Percentiles rank a stretch among this genome's conserved stretches.
Conservation (phyloP, 768 basidiomycete genomes). For the Melanogaster broomeanus region DNA sequence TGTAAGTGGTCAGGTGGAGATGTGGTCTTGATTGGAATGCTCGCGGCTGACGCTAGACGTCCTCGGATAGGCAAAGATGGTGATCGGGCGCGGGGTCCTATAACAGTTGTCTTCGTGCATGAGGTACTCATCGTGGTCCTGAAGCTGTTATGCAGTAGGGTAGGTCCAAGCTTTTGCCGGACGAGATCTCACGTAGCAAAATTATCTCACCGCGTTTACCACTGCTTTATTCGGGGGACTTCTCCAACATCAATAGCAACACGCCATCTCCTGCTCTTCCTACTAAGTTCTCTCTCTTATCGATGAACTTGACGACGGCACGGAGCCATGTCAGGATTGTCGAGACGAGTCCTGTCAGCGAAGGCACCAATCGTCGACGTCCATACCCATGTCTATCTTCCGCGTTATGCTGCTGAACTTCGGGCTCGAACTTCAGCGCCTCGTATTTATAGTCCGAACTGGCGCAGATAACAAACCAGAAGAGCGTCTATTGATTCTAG, state of each 20-base stretch:
- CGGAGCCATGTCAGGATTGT: conserved; percentile 25
- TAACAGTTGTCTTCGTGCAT: not conserved
- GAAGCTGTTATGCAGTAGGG: conserved; percentile 8
- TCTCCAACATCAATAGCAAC: conserved; percentile 10
- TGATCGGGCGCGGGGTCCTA: conserved; percentile 3
- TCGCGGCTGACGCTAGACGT: not conserved
- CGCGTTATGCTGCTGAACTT: conserved; percentile 72
- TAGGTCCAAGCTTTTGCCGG: conserved; percentile 10
- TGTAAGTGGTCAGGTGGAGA: not conserved
- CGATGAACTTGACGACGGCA: conserved; percentile 30
- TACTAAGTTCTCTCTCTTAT: conserved; percentile 16
- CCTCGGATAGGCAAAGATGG: conserved; percentile 3
- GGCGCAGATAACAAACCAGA: conserved; percentile 48
- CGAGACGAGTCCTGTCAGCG: conserved; percentile 16
- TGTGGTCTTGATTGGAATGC: not conserved
- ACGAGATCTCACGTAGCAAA: conserved; percentile 11
- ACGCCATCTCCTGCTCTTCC: conserved; percentile 8
- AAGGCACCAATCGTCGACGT: conserved; percentile 66
- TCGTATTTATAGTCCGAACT: conserved; percentile 56
- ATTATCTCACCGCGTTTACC: conserved; percentile 17
- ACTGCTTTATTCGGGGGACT: conserved; percentile 1
- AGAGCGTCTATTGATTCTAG: conserved; percentile 75
- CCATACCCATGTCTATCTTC: conserved; percentile 86
- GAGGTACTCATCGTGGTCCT: conserved; percentile 9
- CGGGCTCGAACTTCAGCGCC: conserved; percentile 65